Base-by-base conservation (phyloP, 2,329 filamentous ascomycete genomes). In the Hirsutella minnesotensis region DNA sequence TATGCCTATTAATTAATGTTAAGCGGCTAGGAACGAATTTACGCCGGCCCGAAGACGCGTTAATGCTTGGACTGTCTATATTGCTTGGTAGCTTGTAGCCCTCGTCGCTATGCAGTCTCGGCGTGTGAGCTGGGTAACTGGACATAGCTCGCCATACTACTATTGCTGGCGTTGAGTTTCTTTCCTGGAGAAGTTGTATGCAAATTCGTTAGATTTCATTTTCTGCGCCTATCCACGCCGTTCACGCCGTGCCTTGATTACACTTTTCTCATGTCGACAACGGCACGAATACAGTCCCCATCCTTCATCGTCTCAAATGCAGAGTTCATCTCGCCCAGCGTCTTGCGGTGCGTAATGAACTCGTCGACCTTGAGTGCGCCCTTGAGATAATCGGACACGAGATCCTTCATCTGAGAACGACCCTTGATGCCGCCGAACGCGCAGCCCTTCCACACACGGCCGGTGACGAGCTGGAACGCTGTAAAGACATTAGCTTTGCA, bases 361-460 rank as follows among this genome's bases (percentile, higher is more conserved):
- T 98, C 92, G 62, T 96, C 90, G 38, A 96, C 92, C 81, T 95
- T 96, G 60, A 98, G 81, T 60, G 83, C 77, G 55, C 89, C 89
- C 42, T 76, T 75, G 64, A 94, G 74, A 69, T 98, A 98, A 66
- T 96, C 90, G 52, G 79, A 70, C 20, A 98, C 88, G 34, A 98
- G 80, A 46, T 75, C 81, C 39, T 85, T 83, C 51, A 98, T 79
- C 70, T 98, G 92, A 29, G 85, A 82, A 59, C 92, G 89, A 54
- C 92, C 92, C 75, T 96, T 98, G 75, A 98, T 89, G 56, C 92
- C 92, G 53, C 92, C 92, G 58, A 98, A 98, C 16, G 92, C 92
- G 61, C 90, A 96, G 43, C 92, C 92, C 70, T 86, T 94, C 92
- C 92, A 98, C 47, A 94, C 85, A 61, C 92, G 88, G 47, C 92